Evolutionary conservation across 2,329 filamentous ascomycete genomes (phyloP).

Genomic region (Trichoderma simmonsii): DNA sequence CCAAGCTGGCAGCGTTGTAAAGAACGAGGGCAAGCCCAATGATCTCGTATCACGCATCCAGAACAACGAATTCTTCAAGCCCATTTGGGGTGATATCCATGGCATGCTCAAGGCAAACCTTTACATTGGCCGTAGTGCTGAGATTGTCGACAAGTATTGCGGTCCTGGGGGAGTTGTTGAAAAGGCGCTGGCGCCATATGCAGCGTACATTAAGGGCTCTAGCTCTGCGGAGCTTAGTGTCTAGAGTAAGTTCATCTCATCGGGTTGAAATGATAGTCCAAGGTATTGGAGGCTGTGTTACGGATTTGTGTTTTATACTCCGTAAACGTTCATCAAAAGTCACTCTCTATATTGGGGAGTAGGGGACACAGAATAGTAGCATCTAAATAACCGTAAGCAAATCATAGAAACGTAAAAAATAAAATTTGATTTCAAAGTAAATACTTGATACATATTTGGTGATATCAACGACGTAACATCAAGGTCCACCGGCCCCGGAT

Average conservation of each 20-base stretch:
- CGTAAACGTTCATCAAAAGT: too few species aligned
- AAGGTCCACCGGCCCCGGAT: not conserved
- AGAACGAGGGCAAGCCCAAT: conserved; percentile 65
- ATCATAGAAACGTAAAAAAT: too few species aligned
- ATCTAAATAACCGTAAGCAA: too few species aligned
- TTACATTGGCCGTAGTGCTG: conserved; percentile 44
- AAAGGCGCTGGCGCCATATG: conserved; percentile 39
- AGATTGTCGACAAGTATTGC: conserved; percentile 47
- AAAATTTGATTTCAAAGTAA: too few species aligned
- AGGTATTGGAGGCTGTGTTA: not conserved
- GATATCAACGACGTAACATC: not conserved
- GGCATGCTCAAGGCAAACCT: conserved; percentile 55
- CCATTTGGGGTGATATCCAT: conserved; percentile 68
- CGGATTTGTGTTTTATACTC: too few species aligned
- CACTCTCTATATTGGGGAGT: too few species aligned
- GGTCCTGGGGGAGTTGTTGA: conserved; percentile 39
- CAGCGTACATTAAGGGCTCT: conserved; percentile 31
- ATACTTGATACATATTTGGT: not conserved
- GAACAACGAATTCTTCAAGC: conserved; percentile 68
- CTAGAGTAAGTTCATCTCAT: not conserved
- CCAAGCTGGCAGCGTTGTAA: conserved; percentile 63
- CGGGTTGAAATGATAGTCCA: not conserved
- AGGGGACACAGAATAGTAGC: too few species aligned
- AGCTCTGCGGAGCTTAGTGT: conserved; percentile 16
- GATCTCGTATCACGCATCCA: conserved; percentile 79